Conservation (phyloP, 805 yeast genomes). For the Saturnispora diversa region DNA sequence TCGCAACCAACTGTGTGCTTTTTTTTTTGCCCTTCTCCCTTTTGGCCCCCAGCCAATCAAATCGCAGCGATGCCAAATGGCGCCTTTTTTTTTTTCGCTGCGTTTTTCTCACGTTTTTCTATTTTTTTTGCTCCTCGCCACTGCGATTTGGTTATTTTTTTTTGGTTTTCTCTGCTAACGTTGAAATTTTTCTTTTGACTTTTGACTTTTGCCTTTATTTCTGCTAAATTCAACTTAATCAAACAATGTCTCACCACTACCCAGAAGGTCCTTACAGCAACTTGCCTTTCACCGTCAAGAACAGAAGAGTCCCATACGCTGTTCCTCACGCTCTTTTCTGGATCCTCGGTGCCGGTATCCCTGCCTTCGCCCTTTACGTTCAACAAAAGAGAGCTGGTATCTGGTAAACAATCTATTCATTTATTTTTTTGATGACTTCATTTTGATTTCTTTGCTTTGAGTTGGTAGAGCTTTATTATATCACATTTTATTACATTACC, state of each 20-base stretch:
- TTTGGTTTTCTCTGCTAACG: background rate
- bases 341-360: slow-evolving; percentile 60
- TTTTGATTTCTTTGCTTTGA: background rate
- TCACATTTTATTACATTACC: no score
- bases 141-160: no score
- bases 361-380: slow-evolving; percentile 71
- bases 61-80: no score
- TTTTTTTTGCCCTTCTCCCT: no score
- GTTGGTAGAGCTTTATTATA: no score
- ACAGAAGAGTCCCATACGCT: slow-evolving; percentile 85
- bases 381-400: slow-evolving; percentile 85
- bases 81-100: no score
- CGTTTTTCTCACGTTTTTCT: no score
- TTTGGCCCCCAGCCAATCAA: slow-evolving; percentile 17
- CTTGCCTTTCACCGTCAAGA: slow-evolving; percentile 89
- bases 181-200: background rate
- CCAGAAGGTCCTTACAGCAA: slow-evolving; percentile 83
- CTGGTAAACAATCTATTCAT: slow-evolving; percentile 22
- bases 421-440: background rate
- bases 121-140: no score
- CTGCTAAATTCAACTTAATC: no score
- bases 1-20: no score
- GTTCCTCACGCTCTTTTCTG: slow-evolving; percentile 76
- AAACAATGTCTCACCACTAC: slow-evolving; percentile 32
- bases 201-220: background rate